phyloP scores from a whole-genome alignment of 2,329 filamentous ascomycete genomes.

The Talaromyces pinophilus region DNA sequence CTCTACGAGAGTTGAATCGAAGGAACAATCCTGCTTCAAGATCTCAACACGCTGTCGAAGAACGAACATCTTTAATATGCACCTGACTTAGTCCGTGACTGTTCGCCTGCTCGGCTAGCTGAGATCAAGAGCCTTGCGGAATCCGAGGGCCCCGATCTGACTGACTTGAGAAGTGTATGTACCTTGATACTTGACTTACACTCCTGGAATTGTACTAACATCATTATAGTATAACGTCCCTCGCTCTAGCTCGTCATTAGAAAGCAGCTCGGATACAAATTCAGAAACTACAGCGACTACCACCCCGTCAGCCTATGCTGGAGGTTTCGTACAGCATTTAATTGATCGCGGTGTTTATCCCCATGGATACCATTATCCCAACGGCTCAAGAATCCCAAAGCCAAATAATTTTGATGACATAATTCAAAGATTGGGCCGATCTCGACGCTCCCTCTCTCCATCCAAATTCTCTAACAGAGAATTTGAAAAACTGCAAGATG shows the following conservation, averaged over 20 bases:
- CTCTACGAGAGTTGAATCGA: background rate
- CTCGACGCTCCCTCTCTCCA: too few species aligned
- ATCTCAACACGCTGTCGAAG: background rate
- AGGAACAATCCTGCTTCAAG: background rate
- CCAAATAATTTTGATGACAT: too few species aligned
- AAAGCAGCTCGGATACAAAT: background rate
- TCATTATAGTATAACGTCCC: too few species aligned
- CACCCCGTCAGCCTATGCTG: background rate
- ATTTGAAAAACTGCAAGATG: too few species aligned
- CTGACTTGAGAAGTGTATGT: background rate
- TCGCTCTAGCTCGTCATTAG: too few species aligned
- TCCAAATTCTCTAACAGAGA: too few species aligned
- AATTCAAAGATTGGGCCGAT: too few species aligned
- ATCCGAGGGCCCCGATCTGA: background rate
- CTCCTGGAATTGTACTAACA: too few species aligned
- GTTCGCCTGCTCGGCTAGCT: background rate
- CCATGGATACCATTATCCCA: background rate
- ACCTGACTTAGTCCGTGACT: background rate
- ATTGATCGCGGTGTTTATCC: background rate
- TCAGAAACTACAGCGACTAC: background rate
- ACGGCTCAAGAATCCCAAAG: too few species aligned
- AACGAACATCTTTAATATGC: background rate
- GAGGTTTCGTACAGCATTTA: background rate
- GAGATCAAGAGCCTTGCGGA: background rate
- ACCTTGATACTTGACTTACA: too few species aligned